phyloP scores from a whole-genome alignment of 331 rosid genomes.

The Malus hybrid region DNA sequence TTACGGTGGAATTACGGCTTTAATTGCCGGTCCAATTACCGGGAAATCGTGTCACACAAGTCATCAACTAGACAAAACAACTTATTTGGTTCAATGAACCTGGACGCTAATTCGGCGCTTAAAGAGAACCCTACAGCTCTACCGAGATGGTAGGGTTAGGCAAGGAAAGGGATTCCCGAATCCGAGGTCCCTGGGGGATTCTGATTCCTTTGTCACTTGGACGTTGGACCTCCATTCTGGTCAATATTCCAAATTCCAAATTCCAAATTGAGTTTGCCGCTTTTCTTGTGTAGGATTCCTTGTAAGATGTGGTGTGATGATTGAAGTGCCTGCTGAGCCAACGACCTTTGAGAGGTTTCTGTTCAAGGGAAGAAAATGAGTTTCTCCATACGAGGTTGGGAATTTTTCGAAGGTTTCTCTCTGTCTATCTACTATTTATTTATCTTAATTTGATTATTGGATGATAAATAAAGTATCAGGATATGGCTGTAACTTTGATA shows the following conservation, averaged over 20 bases:
- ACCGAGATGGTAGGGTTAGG: background rate
- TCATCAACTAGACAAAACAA: background rate
- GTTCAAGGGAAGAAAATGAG: background rate
- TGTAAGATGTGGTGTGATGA: background rate
- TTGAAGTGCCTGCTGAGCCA: background rate
- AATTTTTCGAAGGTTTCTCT: background rate
- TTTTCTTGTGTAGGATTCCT: background rate
- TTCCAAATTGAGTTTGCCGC: background rate
- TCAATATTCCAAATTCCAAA: background rate
- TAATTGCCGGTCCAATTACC: background rate
- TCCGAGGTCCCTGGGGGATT: background rate
- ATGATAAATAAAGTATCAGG: background rate
- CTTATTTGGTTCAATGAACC: conserved; percentile 17
- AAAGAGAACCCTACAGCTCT: too few species aligned
- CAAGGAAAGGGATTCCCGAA: background rate
- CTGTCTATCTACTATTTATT: too few species aligned
- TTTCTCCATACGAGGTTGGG: background rate
- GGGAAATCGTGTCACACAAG: background rate
- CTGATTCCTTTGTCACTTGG: background rate
- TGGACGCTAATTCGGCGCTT: background rate
- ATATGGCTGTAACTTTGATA: too few species aligned
- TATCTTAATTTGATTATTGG: background rate
- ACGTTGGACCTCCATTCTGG: background rate
- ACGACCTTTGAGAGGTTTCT: background rate
- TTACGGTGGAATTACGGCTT: too few species aligned